These are phyloP conservation scores for Ganoderma sinense DNA, from an alignment of 1,284 basidiomycete genomes.

Conservation along the genomic window DNA sequence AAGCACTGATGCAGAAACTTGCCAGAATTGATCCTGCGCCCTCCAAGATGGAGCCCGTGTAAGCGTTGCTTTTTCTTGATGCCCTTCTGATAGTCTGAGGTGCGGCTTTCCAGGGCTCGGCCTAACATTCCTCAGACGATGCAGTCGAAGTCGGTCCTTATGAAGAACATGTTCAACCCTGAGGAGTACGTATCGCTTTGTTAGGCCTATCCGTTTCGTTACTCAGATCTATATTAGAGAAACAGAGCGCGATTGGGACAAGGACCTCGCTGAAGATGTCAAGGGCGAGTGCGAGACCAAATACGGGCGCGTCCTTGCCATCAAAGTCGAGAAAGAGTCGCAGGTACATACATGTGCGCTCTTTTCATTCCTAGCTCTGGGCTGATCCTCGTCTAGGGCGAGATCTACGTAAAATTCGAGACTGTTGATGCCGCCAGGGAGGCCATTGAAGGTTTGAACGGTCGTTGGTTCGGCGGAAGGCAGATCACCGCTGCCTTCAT, in stretches of 20 bases:
- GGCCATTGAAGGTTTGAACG: conserved; percentile 90
- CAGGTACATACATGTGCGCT: conserved; percentile 60
- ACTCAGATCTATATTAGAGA: conserved; percentile 62
- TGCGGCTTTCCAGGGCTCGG: conserved; percentile 52
- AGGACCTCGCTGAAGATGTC: conserved; percentile 95
- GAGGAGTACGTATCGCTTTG: conserved; percentile 75
- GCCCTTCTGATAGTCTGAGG: not conserved
- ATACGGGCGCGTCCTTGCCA: conserved; percentile 87
- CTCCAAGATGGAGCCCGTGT: conserved; percentile 66
- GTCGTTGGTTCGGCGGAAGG: conserved; percentile 94
- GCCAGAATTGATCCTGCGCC: conserved; percentile 84
- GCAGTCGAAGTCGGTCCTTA: conserved; percentile 84
- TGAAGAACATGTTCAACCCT: conserved; percentile 97
- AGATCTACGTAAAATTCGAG: conserved; percentile 96
- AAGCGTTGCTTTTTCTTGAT: conserved; percentile 37
- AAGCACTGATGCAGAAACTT: conserved; percentile 99
- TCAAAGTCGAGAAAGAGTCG: conserved; percentile 95
- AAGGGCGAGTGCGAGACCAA: conserved; percentile 93
- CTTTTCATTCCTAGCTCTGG: not conserved
- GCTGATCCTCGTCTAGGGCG: conserved; percentile 68
- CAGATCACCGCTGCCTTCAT: conserved; percentile 88
- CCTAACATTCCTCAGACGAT: conserved; percentile 79
- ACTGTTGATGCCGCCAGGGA: conserved; percentile 81
- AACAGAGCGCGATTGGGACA: conserved; percentile 96
- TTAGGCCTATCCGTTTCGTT: not conserved